A percentile compares a stretch with the other conserved stretches of the same genome.
Conservation (phyloP, 1,284 basidiomycete species). For the Blastosporella zonata region DNA sequence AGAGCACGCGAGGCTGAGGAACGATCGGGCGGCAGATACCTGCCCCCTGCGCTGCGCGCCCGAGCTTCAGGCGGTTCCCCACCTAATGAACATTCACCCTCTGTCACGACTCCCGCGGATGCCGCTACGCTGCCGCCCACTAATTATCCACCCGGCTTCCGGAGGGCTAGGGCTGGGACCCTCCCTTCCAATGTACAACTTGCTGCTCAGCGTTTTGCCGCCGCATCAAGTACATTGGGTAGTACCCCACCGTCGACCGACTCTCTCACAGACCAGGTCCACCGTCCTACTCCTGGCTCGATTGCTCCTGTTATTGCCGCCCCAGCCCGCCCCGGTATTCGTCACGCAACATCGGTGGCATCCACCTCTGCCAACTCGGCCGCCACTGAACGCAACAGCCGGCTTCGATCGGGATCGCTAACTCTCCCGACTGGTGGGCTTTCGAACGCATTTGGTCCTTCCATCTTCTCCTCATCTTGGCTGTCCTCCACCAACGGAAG, state of each 20-base stretch:
- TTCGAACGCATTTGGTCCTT: constrained; percentile 85
- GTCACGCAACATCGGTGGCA: constrained; percentile 71
- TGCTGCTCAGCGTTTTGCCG: constrained; percentile 78
- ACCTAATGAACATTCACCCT: constrained; percentile 59
- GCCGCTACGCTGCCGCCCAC: constrained; percentile 56
- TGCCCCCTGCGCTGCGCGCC: constrained; percentile 76
- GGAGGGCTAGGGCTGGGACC: constrained; percentile 86
- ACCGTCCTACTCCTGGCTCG: constrained; percentile 43
- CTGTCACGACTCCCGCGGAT: constrained; percentile 56
- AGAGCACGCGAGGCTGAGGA: constrained; percentile 83
- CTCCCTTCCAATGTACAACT: constrained; percentile 86
- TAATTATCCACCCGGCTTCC: constrained; percentile 75
- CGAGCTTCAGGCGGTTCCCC: constrained; percentile 68
- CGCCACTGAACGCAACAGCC: constrained; percentile 66
- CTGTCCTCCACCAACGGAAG: constrained; percentile 61
- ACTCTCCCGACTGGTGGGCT: constrained; percentile 74
- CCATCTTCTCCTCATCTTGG: constrained; percentile 87
- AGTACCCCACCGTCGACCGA: constrained; percentile 59
- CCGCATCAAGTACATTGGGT: constrained; percentile 56
- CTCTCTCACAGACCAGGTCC: constrained; percentile 58
- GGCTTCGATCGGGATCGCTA: constrained; percentile 86
- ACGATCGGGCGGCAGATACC: constrained; percentile 62
- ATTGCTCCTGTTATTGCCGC: constrained; percentile 41
- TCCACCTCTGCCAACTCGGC: constrained; percentile 60
- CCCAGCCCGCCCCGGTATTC: constrained; percentile 64